phyloP scores from a whole-genome alignment of 345 rosid species.

The Luvunga scandens region DNA sequence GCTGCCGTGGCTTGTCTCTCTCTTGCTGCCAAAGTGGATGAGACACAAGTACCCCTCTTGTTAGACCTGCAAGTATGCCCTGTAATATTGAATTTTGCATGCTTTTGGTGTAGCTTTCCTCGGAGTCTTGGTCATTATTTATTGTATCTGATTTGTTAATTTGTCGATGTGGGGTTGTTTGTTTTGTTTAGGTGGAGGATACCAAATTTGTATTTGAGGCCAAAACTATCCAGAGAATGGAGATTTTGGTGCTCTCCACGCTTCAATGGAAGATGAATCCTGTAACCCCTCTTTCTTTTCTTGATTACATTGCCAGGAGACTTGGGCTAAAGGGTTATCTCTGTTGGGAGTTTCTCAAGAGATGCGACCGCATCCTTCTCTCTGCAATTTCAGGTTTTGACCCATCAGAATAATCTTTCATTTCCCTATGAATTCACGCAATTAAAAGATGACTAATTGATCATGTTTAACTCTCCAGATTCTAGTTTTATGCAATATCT shows the following conservation, averaged over 20 bases:
- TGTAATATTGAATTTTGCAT: neutral
- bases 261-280: conserved; percentile 83
- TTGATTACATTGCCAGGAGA: conserved; percentile 60
- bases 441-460: neutral
- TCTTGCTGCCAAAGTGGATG: conserved; percentile 69
- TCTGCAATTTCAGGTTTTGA: conserved; percentile 48
- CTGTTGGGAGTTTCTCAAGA: conserved; percentile 51
- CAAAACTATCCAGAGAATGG: conserved; percentile 64
- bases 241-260: conserved; percentile 66
- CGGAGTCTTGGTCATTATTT: neutral
- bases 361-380: conserved; percentile 46
- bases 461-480: conserved; percentile 34
- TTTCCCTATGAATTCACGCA: neutral
- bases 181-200: conserved; percentile 51
- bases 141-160: neutral
- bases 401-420: neutral
- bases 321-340: conserved; percentile 53
- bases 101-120: neutral
- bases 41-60: conserved; percentile 57
- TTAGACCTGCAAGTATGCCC: conserved; percentile 61
- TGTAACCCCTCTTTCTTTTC: conserved; percentile 59
- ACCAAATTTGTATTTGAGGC: conserved; percentile 57
- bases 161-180: conserved; percentile 12
- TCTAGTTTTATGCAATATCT: conserved; percentile 40
- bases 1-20: conserved; percentile 73